Percentiles rank a stretch among this genome's conserved stretches.
These are phyloP conservation scores for Trichoderma brevicompactum DNA, from an alignment of 2,329 filamentous ascomycete species.

Conservation along the genomic window DNA sequence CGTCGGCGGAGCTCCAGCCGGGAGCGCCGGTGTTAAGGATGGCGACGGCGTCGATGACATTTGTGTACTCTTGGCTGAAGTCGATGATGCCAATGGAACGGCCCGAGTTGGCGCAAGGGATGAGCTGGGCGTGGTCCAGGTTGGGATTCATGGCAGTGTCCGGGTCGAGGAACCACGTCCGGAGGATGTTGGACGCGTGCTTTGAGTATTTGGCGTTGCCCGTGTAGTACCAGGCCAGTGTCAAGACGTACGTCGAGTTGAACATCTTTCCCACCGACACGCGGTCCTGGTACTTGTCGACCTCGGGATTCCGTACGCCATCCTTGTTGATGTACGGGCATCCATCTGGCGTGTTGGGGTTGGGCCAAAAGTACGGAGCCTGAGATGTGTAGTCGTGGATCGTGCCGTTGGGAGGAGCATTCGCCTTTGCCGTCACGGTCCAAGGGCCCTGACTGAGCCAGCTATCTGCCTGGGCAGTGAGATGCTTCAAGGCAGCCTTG, in stretches of 20 bases:
- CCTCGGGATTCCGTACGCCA: constrained; percentile 37
- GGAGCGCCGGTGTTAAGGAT: constrained; percentile 32
- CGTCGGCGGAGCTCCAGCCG: constrained; percentile 33
- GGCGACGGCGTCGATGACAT: constrained; percentile 36
- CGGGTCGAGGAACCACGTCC: constrained; percentile 36
- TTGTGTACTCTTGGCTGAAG: constrained; percentile 37
- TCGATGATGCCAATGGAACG: constrained; percentile 36
- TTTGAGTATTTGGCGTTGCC: constrained; percentile 33
- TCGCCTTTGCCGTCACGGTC: constrained; percentile 33
- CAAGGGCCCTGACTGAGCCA: constrained; percentile 37
- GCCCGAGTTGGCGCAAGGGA: constrained; percentile 34
- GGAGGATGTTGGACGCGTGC: constrained; percentile 35
- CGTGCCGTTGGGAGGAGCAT: constrained; percentile 27
- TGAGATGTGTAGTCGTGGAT: constrained; percentile 30
- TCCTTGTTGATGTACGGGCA: constrained; percentile 37
- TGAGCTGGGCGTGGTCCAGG: constrained; percentile 35
- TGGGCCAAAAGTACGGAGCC: constrained; percentile 29
- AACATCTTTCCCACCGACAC: constrained; percentile 35
- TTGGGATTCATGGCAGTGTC: constrained; percentile 38
- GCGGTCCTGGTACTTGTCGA: constrained; percentile 34
- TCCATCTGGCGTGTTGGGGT: constrained; percentile 28
- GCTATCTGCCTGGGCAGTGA: constrained; percentile 32
- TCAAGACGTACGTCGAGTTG: constrained; percentile 35
- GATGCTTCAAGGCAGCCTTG: constrained; percentile 20
- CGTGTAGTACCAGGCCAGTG: constrained; percentile 39